A percentile compares a stretch with the other conserved stretches of the same genome.
phyloP scores from a whole-genome alignment of 805 yeast genomes.

The Ogataea ramenticola region DNA sequence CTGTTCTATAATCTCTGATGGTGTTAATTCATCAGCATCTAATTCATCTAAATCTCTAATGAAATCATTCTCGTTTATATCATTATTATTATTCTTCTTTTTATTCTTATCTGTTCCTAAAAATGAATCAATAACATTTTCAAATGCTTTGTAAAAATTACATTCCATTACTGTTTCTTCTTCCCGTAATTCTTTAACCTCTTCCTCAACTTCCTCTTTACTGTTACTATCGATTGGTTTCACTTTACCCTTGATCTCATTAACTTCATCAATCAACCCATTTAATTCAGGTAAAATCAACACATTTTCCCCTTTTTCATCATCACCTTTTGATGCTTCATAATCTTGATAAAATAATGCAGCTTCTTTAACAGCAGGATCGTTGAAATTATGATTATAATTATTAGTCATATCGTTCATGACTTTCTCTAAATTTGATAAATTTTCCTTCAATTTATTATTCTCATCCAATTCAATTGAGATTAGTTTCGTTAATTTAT shows the following conservation, averaged over 20 bases:
- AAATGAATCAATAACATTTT: slow-evolving; percentile 13
- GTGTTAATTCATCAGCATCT: background rate
- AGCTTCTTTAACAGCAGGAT: slow-evolving; percentile 74
- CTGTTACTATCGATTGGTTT: background rate
- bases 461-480: background rate
- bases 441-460: slow-evolving; percentile 10
- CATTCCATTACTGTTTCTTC: background rate
- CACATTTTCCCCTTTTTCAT: background rate
- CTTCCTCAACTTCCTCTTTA: background rate
- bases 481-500: background rate
- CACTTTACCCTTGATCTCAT: background rate
- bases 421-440: slow-evolving; percentile 34
- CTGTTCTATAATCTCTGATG: background rate
- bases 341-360: slow-evolving; percentile 48
- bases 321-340: slow-evolving; percentile 29
- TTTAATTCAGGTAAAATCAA: background rate
- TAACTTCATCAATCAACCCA: background rate
- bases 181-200: background rate
- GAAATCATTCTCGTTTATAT: too few relatives aligned
- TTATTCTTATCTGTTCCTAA: slow-evolving; percentile 10
- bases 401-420: slow-evolving; percentile 41
- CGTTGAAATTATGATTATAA: slow-evolving; percentile 83
- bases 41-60: background rate
- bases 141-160: slow-evolving; percentile 1
- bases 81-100: background rate